A percentile compares a stretch with the other conserved stretches of the same genome.
Conservation (phyloP, 2,329 filamentous ascomycete genomes). For the Fusarium udum region DNA sequence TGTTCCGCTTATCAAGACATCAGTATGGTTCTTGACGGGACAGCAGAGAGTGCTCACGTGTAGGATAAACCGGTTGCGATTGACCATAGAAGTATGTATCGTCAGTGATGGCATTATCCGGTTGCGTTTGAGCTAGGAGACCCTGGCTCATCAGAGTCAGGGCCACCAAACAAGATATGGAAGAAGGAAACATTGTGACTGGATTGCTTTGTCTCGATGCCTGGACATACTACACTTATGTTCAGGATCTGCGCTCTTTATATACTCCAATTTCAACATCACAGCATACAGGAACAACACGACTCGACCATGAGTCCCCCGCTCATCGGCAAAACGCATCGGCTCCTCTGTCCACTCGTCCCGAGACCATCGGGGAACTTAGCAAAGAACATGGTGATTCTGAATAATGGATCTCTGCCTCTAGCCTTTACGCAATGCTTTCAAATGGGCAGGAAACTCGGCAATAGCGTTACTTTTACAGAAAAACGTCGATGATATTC, state of each 20-base stretch:
- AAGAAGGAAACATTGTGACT: neutral
- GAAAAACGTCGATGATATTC: neutral
- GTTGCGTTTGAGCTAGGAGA: neutral
- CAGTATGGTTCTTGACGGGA: neutral
- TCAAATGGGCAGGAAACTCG: neutral
- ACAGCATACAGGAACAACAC: neutral
- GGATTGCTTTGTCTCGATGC: neutral
- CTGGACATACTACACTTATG: neutral
- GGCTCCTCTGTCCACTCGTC: neutral
- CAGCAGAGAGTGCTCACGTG: neutral
- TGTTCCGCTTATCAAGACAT: neutral
- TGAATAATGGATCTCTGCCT: neutral
- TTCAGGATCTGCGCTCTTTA: neutral
- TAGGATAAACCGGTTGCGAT: neutral
- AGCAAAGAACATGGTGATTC: neutral
- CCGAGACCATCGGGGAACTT: neutral
- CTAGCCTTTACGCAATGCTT: constrained; percentile 2
- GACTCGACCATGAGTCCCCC: neutral
- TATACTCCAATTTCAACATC: neutral
- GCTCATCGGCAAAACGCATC: neutral
- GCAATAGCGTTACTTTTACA: neutral
- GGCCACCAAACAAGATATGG: neutral
- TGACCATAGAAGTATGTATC: constrained; percentile 12
- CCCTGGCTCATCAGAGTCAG: constrained; percentile 1
- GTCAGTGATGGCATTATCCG: neutral